Conservation (phyloP, 352 stramenopile species). For the Globisporangium orthogonon region DNA sequence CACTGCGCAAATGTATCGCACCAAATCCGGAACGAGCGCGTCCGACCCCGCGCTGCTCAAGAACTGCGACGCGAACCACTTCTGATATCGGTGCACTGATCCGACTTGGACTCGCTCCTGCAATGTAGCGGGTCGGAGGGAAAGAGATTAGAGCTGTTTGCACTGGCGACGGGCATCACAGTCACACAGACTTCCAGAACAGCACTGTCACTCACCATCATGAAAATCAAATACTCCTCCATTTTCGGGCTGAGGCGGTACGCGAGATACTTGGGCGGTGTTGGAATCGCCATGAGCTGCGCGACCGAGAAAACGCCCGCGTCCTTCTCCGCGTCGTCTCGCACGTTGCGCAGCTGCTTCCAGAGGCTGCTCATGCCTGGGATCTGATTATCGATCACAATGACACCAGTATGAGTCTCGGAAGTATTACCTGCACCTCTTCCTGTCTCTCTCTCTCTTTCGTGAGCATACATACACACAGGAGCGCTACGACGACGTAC, state of each 20-base stretch:
- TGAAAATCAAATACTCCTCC: conserved; percentile 82
- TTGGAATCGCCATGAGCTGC: conserved; percentile 66
- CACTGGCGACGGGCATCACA: background rate
- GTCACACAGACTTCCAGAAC: background rate
- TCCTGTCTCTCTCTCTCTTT: no score
- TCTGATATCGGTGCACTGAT: conserved; percentile 77
- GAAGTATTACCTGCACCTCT: background rate
- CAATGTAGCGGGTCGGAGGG: background rate
- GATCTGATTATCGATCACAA: conserved; percentile 26
- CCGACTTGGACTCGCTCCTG: conserved; percentile 70
- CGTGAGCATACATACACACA: background rate
- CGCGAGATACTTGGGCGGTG: conserved; percentile 68
- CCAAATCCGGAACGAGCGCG: conserved; percentile 69
- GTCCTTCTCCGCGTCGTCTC: conserved; percentile 54
- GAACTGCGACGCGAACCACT: conserved; percentile 84
- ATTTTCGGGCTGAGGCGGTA: conserved; percentile 82
- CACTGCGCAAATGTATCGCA: conserved; percentile 80
- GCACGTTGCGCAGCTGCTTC: conserved; percentile 71
- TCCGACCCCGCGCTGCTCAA: conserved; percentile 60
- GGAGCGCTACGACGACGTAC: conserved; percentile 20
- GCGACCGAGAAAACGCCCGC: conserved; percentile 50
- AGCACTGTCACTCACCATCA: conserved; percentile 48
- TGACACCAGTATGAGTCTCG: background rate
- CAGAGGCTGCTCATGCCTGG: conserved; percentile 74
- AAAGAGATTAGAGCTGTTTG: background rate